Evolutionary conservation across 768 basidiomycete genomes (phyloP), one percentile per base, ranked within the genome.

Genomic region (Termitomyces sp.): DNA sequence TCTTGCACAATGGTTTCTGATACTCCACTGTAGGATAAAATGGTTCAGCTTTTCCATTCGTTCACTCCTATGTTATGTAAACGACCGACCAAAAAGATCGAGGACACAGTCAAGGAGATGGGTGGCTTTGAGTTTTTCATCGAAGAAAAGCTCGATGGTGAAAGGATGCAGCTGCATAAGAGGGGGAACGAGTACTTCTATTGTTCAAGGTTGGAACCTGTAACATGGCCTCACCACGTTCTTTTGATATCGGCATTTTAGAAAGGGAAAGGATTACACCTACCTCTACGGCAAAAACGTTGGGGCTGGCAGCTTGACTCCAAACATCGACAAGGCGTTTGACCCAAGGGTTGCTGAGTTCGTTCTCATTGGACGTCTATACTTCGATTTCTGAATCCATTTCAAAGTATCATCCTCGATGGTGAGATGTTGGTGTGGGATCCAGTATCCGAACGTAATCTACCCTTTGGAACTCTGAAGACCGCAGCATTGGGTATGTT

Each of bases 391-490:
- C 50, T 48, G 53, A 32, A 56, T 58, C 27, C 34, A 34, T 32
- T 8, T 51, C 8, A 5, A 19, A 98, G 96, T 49, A 88, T 96
- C 63, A 91, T 98, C 46, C 70, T 99, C 14, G 97, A 99, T 63
- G 97, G 97, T 0, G 97, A 99, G 69, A 98, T 99, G 96, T 75
- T 99, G 32, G 96, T 98, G 3, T 98, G 91, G 90, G 97, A 98
- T 70, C 96, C 96, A 0, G 77, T 89, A 3, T 86, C 91, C 0
- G 87, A 89, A 63, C 84, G 91, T 21, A 91, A 92, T 65, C 74
- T 97, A 19, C 92, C 96, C 0, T 98, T 99, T 59, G 97, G 97
- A 2, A 90, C 85, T 0, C 74, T 99, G 49, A 99, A 99, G 72
- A 91, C 94, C 0, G 93, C 94, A 42, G 95, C 95, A 0, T 74